Evolutionary conservation across 805 yeast species (phyloP), one percentile per base, ranked within the genome.

Genomic region (Candida lessepsii): DNA sequence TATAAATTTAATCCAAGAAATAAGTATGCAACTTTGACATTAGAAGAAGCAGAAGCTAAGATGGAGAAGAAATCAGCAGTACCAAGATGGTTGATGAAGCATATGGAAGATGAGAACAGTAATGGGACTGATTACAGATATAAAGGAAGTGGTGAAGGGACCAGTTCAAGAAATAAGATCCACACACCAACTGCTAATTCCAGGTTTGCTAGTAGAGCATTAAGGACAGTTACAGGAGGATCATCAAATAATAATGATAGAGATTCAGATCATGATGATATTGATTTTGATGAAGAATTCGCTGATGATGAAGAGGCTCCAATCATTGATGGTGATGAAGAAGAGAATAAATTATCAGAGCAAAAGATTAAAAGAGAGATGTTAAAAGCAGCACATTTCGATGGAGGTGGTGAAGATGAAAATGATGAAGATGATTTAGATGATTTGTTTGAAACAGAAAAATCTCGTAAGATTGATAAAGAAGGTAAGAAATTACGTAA

Each of bases 251-350:
- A 50, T 51, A 73, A 66, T 43, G 76, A 69, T 29, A 56, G 79
- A 45, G 87, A 80, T 49, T 82, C 88, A 9, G 96, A 88, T 42
- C 88, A 86, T 48, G 97, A 90, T 49, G 97, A 89, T 56, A 67
- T 93, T 54, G 99, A 91, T 64, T 91, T 74, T 55, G 97, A 93
- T 51, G 98, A 93, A 60, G 97, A 90, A 60, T 93, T 93, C 63
- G 97, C 93, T 19, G 99, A 93, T 61, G 99, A 93, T 60, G 99
- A 93, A 66, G 99, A 91, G 60, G 98, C 98, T 1, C 99, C 99
- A 20, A 86, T 93, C 44, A 80, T 91, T 73, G 98, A 91, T 55
- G 96, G 96, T 34, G 80, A 90, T 46, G 98, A 91, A 56, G 96
- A 93, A 55, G 98, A 93, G 56, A 86, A 87, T 59, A 89, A 85